Base-by-base conservation (phyloP, 805 yeast genomes). In the Geotrichum ghanense region DNA sequence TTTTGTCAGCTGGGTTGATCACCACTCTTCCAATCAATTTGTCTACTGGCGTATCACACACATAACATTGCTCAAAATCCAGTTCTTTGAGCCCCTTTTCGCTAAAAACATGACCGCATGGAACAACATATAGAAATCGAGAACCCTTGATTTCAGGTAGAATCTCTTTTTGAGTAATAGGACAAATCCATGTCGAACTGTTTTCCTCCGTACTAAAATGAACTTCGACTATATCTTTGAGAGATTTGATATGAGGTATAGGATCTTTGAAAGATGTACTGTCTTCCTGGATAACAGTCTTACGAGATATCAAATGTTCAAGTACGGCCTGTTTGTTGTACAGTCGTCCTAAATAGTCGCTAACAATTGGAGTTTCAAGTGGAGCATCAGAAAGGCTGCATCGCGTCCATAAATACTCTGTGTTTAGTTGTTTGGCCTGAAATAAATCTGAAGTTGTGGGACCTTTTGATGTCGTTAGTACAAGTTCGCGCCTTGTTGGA, bases 331-430 rank as follows among this genome's bases (percentile, higher is more conserved):
- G 84, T 50, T 81, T 83, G 50, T 78, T 74, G 59, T 71, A 81
- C 7, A 85, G 55, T 25, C 66, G 58, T 0, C 95, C 95, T 48
- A 64, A 66, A 56, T 70, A 79, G 61, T 84, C 94, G 22, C 84
- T 72, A 2, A 81, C 79, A 1, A 83, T 63, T 0, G 82, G 83
- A 3, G 52, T 54, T 10, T 55, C 51, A 14, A 83, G 66, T 53
- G 47, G 67, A 46, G 59, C 69, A 43, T 56, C 75, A 21, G 67
- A 70, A 25, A 68, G 48, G 7, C 64, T 60, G 56, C 90, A 83
- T 10, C 64, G 66, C 12, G 61, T 63, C 69, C 79, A 73, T 21
- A 59, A 47, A 2, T 66, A 67, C 2, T 53, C 50, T 9, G 48
- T 45, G 39, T 52, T 50, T 35, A 54, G 52, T 42, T 56, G 58